Evolutionary conservation across 352 stramenopile species (phyloP).

Genomic region (Phytopythium aichiense): DNA sequence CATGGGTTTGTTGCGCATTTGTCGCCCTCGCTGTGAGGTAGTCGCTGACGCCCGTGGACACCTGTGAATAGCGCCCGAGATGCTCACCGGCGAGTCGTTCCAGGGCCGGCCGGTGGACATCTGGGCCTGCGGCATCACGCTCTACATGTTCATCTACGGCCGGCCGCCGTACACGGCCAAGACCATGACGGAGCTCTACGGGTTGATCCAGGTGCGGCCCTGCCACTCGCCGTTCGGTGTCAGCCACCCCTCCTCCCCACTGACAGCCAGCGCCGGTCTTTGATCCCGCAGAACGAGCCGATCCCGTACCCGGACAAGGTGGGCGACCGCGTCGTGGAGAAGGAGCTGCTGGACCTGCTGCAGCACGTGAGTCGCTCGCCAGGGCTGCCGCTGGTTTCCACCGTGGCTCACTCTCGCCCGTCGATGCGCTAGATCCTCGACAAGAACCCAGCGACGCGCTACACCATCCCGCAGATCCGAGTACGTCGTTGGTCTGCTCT

Average conservation of each 20-base stretch:
- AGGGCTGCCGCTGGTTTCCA: neutral
- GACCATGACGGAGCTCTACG: slow-evolving; percentile 90
- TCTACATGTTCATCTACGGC: slow-evolving; percentile 97
- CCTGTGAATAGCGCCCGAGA: slow-evolving; percentile 48
- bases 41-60: slow-evolving; percentile 1
- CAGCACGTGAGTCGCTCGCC: slow-evolving; percentile 33
- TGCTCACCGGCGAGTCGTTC: slow-evolving; percentile 76
- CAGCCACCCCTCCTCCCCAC: neutral
- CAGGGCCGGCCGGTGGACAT: slow-evolving; percentile 87
- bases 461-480: slow-evolving; percentile 64
- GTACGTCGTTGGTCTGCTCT: slow-evolving; percentile 24
- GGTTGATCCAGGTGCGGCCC: slow-evolving; percentile 72
- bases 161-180: slow-evolving; percentile 91
- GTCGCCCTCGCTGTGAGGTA: too few relatives aligned
- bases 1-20: slow-evolving; percentile 31
- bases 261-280: neutral
- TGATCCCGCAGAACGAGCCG: slow-evolving; percentile 42
- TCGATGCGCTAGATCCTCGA: slow-evolving; percentile 48
- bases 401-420: neutral
- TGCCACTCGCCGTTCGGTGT: neutral
- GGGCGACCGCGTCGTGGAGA: slow-evolving; percentile 47
- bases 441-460: slow-evolving; percentile 60
- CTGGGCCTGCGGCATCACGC: slow-evolving; percentile 94
- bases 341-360: slow-evolving; percentile 57
- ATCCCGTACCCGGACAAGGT: slow-evolving; percentile 44